These are phyloP conservation scores for Penicillium psychrofluorescens DNA, from an alignment of 495 filamentous ascomycete species.

Conservation along the genomic window DNA sequence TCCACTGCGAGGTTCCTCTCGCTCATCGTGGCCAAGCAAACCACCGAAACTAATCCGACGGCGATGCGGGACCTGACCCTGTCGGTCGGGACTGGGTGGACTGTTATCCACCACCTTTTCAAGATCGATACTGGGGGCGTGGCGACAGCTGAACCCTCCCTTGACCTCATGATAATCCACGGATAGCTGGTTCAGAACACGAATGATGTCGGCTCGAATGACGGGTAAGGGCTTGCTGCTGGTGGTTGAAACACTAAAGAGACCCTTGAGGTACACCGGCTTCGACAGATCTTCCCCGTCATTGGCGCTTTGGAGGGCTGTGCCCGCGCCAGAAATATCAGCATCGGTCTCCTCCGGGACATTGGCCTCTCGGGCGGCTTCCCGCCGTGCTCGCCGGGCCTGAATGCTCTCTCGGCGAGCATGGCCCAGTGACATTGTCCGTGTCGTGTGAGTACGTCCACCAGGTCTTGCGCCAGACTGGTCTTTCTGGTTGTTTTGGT, in stretches of 20 bases:
- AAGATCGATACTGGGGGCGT: conserved; percentile 82
- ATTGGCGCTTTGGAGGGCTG: conserved; percentile 46
- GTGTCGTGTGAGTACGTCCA: conserved; percentile 44
- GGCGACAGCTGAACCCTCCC: conserved; percentile 85
- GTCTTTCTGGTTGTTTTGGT: conserved; percentile 47
- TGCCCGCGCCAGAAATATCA: conserved; percentile 38
- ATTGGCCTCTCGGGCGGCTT: conserved; percentile 58
- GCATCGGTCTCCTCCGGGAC: conserved; percentile 77
- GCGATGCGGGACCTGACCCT: conserved; percentile 52
- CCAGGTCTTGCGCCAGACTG: conserved; percentile 19
- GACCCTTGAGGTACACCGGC: conserved; percentile 92
- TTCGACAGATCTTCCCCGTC: conserved; percentile 58
- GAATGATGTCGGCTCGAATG: conserved; percentile 87
- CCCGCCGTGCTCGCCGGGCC: conserved; percentile 63
- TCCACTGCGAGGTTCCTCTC: conserved; percentile 23
- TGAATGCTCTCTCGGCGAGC: conserved; percentile 86
- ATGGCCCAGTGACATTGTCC: conserved; percentile 87
- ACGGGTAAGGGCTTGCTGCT: conserved; percentile 79
- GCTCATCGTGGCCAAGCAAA: conserved; percentile 55
- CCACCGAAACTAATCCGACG: conserved; percentile 81
- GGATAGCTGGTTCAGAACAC: conserved; percentile 78
- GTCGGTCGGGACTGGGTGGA: conserved; percentile 47
- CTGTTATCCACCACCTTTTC: conserved; percentile 57
- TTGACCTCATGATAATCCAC: conserved; percentile 88
- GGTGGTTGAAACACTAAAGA: conserved; percentile 96